Evolutionary conservation across 495 filamentous ascomycete genomes (phyloP).

Genomic region (Poronia punctata): DNA sequence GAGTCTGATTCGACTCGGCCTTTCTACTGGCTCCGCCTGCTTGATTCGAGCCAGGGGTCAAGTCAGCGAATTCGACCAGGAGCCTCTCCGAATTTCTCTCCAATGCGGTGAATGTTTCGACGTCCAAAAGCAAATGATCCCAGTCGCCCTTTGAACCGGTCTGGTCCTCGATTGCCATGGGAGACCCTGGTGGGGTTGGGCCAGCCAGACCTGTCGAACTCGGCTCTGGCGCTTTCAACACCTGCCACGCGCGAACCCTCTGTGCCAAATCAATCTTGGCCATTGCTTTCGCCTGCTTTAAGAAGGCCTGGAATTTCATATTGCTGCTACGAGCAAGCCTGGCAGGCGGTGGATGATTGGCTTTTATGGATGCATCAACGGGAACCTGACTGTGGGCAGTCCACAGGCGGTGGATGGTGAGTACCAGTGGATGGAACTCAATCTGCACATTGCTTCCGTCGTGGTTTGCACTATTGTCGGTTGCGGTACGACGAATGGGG

Average conservation of each 20-base stretch:
- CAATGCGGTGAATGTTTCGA: constrained; percentile 61
- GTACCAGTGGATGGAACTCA: constrained; percentile 78
- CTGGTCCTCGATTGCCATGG: constrained; percentile 19
- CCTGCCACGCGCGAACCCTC: constrained; percentile 75
- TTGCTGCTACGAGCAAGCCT: constrained; percentile 62
- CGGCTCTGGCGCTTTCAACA: constrained; percentile 34
- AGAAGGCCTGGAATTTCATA: constrained; percentile 60
- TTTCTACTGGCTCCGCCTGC: constrained; percentile 63
- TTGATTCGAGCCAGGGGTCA: constrained; percentile 68
- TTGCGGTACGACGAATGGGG: constrained; percentile 66
- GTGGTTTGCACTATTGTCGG: constrained; percentile 55
- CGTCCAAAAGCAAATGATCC: constrained; percentile 63
- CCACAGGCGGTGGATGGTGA: constrained; percentile 76
- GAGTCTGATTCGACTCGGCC: constrained; percentile 18
- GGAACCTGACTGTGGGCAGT: constrained; percentile 44
- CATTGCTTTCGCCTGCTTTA: constrained; percentile 62
- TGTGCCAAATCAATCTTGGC: constrained; percentile 55
- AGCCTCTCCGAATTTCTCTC: constrained; percentile 63
- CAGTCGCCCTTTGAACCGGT: constrained; percentile 43
- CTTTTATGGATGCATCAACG: constrained; percentile 53
- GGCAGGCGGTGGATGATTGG: constrained; percentile 48
- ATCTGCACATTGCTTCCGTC: constrained; percentile 64
- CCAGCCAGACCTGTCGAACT: constrained; percentile 3
- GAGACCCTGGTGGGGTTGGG: constrained; percentile 17
- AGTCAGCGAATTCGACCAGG: constrained; percentile 59